Evolutionary conservation across 495 filamentous ascomycete species (phyloP).

Genomic region (Glarea lozoyensis): DNA sequence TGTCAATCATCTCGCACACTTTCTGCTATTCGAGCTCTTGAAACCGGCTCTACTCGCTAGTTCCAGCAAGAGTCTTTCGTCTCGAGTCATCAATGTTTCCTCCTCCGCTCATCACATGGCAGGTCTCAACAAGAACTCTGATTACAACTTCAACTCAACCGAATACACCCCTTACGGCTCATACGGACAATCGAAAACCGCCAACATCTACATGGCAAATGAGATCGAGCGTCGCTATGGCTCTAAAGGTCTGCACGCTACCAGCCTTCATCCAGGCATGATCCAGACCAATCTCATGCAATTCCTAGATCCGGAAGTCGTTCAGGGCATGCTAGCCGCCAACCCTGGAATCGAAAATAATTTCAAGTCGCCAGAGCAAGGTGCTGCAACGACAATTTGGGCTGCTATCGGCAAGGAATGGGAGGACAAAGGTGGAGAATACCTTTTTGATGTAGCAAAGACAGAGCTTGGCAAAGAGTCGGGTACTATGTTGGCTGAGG

Average conservation of each 20-base stretch:
- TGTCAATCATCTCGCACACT: conserved; percentile 62
- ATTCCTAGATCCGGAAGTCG: neutral
- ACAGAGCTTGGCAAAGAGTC: conserved; percentile 14
- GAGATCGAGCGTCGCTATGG: conserved; percentile 32
- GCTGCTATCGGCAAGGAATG: conserved; percentile 28
- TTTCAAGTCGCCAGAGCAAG: conserved; percentile 27
- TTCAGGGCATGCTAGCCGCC: neutral
- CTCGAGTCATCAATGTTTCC: conserved; percentile 28
- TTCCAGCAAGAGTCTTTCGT: conserved; percentile 21
- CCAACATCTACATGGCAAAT: conserved; percentile 38
- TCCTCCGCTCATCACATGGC: conserved; percentile 31
- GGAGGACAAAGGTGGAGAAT: conserved; percentile 31
- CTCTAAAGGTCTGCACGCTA: conserved; percentile 25
- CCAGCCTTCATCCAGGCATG: conserved; percentile 29
- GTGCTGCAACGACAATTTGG: conserved; percentile 35
- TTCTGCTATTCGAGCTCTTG: conserved; percentile 52
- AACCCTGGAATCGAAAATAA: neutral
- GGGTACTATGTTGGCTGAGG: neutral
- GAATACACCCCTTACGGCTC: conserved; percentile 25
- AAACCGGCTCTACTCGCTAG: conserved; percentile 47
- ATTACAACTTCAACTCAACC: conserved; percentile 33
- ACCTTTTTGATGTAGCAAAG: conserved; percentile 24
- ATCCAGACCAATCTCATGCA: neutral
- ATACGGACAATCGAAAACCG: conserved; percentile 41
- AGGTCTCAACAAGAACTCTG: conserved; percentile 27